A percentile compares a stretch with the other conserved stretches of the same genome.
Evolutionary conservation across 179 eudicot genomes (phyloP).

Genomic region (Carnegiea gigantea): DNA sequence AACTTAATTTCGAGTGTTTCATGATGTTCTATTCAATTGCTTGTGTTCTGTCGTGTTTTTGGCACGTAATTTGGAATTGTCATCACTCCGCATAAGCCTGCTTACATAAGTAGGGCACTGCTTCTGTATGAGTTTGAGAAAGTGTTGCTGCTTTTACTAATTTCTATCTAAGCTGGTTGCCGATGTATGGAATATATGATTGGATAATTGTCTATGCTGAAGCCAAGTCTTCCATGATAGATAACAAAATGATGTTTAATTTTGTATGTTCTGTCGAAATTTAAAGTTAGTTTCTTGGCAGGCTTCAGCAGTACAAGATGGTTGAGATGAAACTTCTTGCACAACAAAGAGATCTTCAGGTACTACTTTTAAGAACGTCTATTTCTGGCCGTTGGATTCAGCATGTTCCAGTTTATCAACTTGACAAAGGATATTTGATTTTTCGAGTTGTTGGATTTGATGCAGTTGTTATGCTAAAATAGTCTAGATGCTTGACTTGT

Average conservation of each 20-base stretch:
- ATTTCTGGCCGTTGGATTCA: neutral
- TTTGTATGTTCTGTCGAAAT: neutral
- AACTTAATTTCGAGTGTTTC: neutral
- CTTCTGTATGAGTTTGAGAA: conserved; percentile 5
- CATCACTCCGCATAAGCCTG: neutral
- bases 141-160: neutral
- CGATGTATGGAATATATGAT: neutral
- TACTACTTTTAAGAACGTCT: conserved; percentile 18
- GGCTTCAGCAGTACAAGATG: conserved; percentile 90
- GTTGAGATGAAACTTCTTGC: conserved; percentile 98
- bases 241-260: neutral
- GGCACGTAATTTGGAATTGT: neutral
- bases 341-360: conserved; percentile 96
- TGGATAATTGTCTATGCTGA: neutral
- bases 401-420: neutral
- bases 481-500: neutral
- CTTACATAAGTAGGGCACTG: neutral
- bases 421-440: neutral
- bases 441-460: neutral
- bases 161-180: neutral
- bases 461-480: neutral
- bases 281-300: conserved; percentile 27
- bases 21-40: neutral
- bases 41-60: neutral
- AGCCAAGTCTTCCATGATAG: neutral